Percentiles rank a stretch among this genome's conserved stretches.
Conservation (phyloP, 2,329 filamentous ascomycete genomes). For the Neospermospora avenae region DNA sequence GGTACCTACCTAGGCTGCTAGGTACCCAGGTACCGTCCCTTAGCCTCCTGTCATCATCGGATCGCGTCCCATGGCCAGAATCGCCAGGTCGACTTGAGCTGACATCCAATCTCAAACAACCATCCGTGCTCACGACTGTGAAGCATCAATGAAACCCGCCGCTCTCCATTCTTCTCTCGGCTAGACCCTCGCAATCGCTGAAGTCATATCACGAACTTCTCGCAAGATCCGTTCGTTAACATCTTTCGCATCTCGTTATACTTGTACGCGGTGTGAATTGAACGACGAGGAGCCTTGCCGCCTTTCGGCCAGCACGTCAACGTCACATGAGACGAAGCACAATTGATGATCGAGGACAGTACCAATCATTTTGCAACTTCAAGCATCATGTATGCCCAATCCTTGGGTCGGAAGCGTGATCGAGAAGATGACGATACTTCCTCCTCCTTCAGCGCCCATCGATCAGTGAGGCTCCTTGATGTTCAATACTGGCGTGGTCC, state of each 20-base stretch:
- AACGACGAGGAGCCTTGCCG: conserved; percentile 17
- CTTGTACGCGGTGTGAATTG: neutral
- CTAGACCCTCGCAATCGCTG: conserved; percentile 5
- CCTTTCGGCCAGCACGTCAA: neutral
- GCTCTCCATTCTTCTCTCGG: neutral
- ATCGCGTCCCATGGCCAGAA: no score
- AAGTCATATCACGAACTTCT: conserved; percentile 24
- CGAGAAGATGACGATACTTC: conserved; percentile 30
- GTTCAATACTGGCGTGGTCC: neutral
- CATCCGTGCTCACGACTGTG: conserved; percentile 10
- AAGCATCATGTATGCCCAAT: conserved; percentile 25
- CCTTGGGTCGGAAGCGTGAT: conserved; percentile 29
- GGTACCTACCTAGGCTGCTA: no score
- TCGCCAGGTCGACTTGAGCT: no score
- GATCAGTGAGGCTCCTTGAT: conserved; percentile 26
- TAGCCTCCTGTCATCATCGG: neutral
- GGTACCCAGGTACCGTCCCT: no score
- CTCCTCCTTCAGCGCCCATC: conserved; percentile 32
- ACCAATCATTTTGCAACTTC: neutral
- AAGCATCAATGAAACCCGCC: conserved; percentile 29
- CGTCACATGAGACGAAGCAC: conserved; percentile 16
- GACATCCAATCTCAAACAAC: conserved; percentile 1
- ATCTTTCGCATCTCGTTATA: conserved; percentile 16
- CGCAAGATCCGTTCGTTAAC: conserved; percentile 9
- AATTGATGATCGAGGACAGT: conserved; percentile 2